Percentiles rank a stretch among this genome's conserved stretches.
phyloP scores from a whole-genome alignment of 1,284 basidiomycete species.

The Omphalotus olearius region DNA sequence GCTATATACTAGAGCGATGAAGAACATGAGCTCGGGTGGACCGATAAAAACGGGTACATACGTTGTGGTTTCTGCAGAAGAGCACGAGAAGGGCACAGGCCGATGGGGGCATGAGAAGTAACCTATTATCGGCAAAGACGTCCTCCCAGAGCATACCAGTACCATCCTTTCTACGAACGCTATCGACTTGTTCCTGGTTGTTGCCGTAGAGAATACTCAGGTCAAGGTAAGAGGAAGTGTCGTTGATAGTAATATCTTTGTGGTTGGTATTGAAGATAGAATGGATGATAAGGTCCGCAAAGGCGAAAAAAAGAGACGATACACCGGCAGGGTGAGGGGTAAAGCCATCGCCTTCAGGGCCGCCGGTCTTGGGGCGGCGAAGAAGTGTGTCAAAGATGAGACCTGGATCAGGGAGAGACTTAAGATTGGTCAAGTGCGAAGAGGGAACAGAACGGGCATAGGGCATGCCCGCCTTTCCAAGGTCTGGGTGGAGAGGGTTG shows the following conservation, averaged over 20 bases:
- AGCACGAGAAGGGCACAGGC: constrained; percentile 66
- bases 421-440: constrained; percentile 34
- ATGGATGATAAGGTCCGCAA: constrained; percentile 77
- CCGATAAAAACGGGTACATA: constrained; percentile 26
- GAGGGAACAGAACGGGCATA: constrained; percentile 73
- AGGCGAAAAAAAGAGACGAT: constrained; percentile 71
- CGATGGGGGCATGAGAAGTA: constrained; percentile 76
- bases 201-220: constrained; percentile 73
- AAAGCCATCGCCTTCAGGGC: constrained; percentile 1
- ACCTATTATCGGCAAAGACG: constrained; percentile 60
- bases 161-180: constrained; percentile 54
- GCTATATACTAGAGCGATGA: constrained; percentile 57
- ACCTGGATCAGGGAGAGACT: constrained; percentile 60
- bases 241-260: constrained; percentile 54
- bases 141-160: constrained; percentile 65
- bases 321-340: constrained; percentile 52
- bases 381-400: constrained; percentile 74
- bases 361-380: constrained; percentile 44
- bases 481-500: constrained; percentile 46
- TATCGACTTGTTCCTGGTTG: constrained; percentile 42
- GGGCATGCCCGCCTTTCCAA: constrained; percentile 59
- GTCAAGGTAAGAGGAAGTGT: constrained; percentile 74
- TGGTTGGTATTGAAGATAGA: constrained; percentile 64
- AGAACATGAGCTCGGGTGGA: constrained; percentile 3
- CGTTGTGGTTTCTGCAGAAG: constrained; percentile 74